Percentiles rank a stretch among this genome's conserved stretches.
Conservation (phyloP, 805 yeast genomes). For the Wickerhamiella musiphila region DNA sequence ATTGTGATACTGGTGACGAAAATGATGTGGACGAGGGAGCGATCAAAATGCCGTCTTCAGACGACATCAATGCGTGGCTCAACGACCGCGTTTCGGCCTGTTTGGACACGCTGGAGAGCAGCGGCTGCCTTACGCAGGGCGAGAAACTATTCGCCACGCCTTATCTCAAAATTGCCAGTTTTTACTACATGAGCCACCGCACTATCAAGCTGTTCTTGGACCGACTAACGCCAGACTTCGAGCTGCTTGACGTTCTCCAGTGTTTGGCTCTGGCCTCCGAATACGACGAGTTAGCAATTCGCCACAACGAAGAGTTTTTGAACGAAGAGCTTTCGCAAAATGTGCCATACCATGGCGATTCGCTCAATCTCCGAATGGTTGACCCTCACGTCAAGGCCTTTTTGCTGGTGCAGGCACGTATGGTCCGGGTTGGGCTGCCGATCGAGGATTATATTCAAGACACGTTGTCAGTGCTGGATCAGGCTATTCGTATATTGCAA, state of each 20-base stretch:
- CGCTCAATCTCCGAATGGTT: slow-evolving; percentile 38
- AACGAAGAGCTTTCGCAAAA: slow-evolving; percentile 63
- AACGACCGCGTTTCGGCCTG: slow-evolving; percentile 44
- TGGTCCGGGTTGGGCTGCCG: slow-evolving; percentile 61
- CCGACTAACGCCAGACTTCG: slow-evolving; percentile 20
- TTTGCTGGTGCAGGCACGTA: slow-evolving; percentile 53
- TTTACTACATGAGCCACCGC: slow-evolving; percentile 81
- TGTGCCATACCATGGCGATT: slow-evolving; percentile 39
- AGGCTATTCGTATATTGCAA: slow-evolving; percentile 81
- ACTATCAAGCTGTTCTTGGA: slow-evolving; percentile 57
- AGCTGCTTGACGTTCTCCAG: slow-evolving; percentile 47
- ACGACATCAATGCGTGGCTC: slow-evolving; percentile 20
- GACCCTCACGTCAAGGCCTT: slow-evolving; percentile 76
- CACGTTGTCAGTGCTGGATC: slow-evolving; percentile 83
- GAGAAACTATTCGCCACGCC: slow-evolving; percentile 40
- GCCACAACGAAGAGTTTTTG: slow-evolving; percentile 82
- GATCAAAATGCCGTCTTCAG: slow-evolving; percentile 40
- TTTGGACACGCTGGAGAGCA: slow-evolving; percentile 46
- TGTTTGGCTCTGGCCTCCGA: slow-evolving; percentile 52
- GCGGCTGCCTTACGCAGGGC: slow-evolving; percentile 26
- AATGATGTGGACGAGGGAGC: not conserved
- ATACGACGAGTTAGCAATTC: slow-evolving; percentile 73
- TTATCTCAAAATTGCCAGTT: slow-evolving; percentile 69
- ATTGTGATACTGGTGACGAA: not conserved
- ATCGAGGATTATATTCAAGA: slow-evolving; percentile 92